phyloP scores from a whole-genome alignment of 2,329 filamentous ascomycete species.

The Ceratocystis colombiana region DNA sequence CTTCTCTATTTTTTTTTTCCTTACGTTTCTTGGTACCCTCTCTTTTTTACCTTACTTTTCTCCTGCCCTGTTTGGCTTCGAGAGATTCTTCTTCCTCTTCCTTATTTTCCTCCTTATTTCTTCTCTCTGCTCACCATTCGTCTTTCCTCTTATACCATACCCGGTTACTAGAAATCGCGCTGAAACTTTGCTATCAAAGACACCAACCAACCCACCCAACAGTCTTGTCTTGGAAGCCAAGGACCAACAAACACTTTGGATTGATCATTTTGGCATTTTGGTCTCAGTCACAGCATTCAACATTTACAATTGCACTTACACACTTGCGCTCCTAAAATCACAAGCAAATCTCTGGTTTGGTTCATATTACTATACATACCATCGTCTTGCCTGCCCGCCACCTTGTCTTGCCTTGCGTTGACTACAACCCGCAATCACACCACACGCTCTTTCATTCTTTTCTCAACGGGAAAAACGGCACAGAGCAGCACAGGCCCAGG shows the following conservation, averaged over 20 bases:
- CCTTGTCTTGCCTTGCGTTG: neutral
- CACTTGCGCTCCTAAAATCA: neutral
- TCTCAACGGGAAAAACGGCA: neutral
- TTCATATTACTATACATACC: neutral
- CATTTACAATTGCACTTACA: neutral
- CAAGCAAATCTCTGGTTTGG: neutral
- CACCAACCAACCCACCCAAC: neutral
- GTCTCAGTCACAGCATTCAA: conserved; percentile 1
- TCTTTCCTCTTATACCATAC: conserved; percentile 8
- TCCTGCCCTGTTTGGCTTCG: neutral
- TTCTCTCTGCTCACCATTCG: neutral
- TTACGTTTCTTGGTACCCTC: neutral
- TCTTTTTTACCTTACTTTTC: conserved; percentile 7
- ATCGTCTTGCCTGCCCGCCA: neutral
- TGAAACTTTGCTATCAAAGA: conserved; percentile 16
- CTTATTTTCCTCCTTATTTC: conserved; percentile 10
- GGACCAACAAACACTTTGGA: neutral
- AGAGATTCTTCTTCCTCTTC: neutral
- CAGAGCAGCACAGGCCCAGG: conserved; percentile 11
- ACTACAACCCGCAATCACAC: conserved; percentile 1
- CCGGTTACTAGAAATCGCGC: neutral
- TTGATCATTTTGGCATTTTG: neutral
- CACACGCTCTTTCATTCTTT: conserved; percentile 7
- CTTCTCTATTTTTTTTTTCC: neutral
- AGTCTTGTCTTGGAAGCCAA: neutral